Base-by-base conservation (phyloP, 2,329 filamentous ascomycete genomes). In the Dactylellina drechsleri region DNA sequence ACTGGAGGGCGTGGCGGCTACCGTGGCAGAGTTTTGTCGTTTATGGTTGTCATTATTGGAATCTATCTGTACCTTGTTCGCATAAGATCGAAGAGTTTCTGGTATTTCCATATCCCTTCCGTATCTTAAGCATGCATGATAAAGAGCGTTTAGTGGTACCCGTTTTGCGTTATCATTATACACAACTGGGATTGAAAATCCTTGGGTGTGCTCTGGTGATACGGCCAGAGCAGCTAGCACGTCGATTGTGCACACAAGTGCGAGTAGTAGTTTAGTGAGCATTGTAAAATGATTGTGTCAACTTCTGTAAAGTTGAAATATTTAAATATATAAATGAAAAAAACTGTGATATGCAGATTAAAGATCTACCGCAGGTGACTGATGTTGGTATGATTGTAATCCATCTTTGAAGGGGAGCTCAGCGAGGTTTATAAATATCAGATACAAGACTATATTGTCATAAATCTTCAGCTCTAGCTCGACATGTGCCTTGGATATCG, bases 1-100 rank as follows among this genome's bases (percentile, higher is more conserved):
- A 52, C 85, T 82, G 76, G 89, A 87, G 15, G 89, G 87, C 31
- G 87, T 89, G 18, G 67, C 26, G 26, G 54, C 23, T 13, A 72
- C 67, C 2, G 13, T 36, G 26, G 43, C 67, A 4, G 47, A 18
- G n/a, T 20, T 47, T 18, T 23, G 15, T 20, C 58, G 31, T 45
- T 36, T 57, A 4, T 64, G 58, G 13, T 57, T 36, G n/a, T n/a
- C 20, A 10, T 43, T 36, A 0, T n/a, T 8, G 2, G 45, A 18
- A 1, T 18, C 16, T n/a, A 43, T 8, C 31, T 66, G 31, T 23
- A 58, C 26, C 2, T 28, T n/a, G 0, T 56, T 31, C 1, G 43
- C 20, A 43, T 40, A 52, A 1, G 23, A 20, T 36, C 15, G 12
- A 20, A 59, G 54, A 13, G 54, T 45, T 18, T 45, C 45, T 40